Percentiles rank a stretch among this genome's conserved stretches.
phyloP scores from a whole-genome alignment of 495 filamentous ascomycete genomes.

The Aspergillus ostianus region DNA sequence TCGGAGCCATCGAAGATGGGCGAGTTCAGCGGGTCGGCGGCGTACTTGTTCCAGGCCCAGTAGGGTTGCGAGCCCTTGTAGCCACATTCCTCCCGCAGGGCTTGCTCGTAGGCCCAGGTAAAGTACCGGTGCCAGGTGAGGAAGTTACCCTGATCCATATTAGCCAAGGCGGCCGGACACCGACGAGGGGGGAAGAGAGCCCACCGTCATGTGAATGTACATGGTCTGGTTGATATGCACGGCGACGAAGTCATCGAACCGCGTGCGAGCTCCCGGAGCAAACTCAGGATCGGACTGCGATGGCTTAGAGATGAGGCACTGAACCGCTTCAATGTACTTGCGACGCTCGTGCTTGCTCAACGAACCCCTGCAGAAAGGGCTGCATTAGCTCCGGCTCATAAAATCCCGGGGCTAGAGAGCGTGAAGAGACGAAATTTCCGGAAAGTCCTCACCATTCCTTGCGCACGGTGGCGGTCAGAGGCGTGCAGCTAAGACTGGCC shows the following conservation, averaged over 20 bases:
- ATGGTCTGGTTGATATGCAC: conserved; percentile 58
- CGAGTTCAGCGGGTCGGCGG: conserved; percentile 46
- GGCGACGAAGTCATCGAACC: conserved; percentile 64
- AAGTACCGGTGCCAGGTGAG: conserved; percentile 67
- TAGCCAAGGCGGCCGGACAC: conserved; percentile 22
- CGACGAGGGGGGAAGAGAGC: conserved; percentile 38
- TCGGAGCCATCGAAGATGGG: conserved; percentile 59
- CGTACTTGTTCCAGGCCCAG: conserved; percentile 60
- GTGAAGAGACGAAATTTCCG: background rate
- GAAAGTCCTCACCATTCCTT: conserved; percentile 26
- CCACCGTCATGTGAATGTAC: conserved; percentile 55
- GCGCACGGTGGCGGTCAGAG: conserved; percentile 17
- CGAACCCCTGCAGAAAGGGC: conserved; percentile 40
- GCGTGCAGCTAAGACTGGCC: too few species aligned
- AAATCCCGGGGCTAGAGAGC: background rate
- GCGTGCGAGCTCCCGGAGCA: conserved; percentile 45
- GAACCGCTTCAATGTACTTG: conserved; percentile 56
- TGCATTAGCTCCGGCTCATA: conserved; percentile 2
- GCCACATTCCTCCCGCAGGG: conserved; percentile 63
- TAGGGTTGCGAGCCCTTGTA: conserved; percentile 53
- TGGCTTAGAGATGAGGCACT: conserved; percentile 51
- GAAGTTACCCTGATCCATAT: conserved; percentile 50
- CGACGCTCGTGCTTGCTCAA: conserved; percentile 45
- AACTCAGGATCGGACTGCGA: conserved; percentile 32
- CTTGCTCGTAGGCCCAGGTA: conserved; percentile 58